phyloP scores from a whole-genome alignment of 257 asterid species.

The Petrea volubilis region DNA sequence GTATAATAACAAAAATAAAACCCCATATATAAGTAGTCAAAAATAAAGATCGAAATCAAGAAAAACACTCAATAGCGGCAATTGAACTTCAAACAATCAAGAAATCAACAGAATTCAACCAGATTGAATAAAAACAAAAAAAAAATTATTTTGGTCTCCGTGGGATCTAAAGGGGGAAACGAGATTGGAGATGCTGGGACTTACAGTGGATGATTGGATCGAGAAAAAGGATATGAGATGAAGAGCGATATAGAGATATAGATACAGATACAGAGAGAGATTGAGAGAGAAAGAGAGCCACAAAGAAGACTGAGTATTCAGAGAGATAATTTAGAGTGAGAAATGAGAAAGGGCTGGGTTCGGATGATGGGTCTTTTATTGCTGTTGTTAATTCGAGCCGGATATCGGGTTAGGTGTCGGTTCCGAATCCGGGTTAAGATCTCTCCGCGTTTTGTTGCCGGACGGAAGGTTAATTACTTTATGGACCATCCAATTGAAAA shows the following conservation, averaged over 20 bases:
- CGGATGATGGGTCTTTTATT: too few species aligned
- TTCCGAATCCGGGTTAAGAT: too few species aligned
- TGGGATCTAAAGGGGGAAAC: conserved; percentile 33
- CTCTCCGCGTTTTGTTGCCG: too few species aligned
- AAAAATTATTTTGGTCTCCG: too few species aligned
- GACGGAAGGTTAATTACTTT: too few species aligned
- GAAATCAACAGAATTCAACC: conserved; percentile 20
- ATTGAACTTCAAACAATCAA: conserved; percentile 19
- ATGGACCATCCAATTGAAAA: too few species aligned
- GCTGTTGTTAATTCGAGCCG: too few species aligned
- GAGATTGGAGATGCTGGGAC: conserved; percentile 22
- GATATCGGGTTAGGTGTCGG: too few species aligned
- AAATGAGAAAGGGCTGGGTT: too few species aligned
- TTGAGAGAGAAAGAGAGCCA: conserved; percentile 47
- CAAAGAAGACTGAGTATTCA: too few species aligned
- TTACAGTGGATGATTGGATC: conserved; percentile 60
- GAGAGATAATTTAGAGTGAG: too few species aligned
- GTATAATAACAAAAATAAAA: background rate
- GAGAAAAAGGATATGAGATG: conserved; percentile 39
- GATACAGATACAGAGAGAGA: conserved; percentile 39
- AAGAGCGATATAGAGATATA: conserved; percentile 32
- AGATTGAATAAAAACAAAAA: too few species aligned
- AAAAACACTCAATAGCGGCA: conserved; percentile 14
- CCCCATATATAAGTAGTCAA: background rate
- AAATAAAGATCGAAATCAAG: conserved; percentile 21